These are phyloP conservation scores for Chalciporus pseudorubinellus DNA, from an alignment of 768 basidiomycete species.

Conservation along the genomic window DNA sequence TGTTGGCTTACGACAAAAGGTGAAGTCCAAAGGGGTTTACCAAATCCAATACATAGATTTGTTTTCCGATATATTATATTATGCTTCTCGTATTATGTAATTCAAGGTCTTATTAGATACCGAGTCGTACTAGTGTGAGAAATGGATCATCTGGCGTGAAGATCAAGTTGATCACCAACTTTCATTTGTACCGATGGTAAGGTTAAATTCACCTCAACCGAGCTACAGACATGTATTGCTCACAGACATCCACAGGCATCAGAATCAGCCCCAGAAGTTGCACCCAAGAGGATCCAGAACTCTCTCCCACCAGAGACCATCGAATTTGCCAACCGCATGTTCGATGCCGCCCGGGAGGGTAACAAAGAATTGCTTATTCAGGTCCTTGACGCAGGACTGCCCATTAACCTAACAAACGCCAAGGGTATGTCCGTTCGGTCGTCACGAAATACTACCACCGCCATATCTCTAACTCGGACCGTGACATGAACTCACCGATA, in stretches of 20 bases:
- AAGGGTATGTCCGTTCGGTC: slow-evolving; percentile 45
- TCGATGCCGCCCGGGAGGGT: slow-evolving; percentile 69
- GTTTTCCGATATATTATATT: background rate
- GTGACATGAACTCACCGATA: background rate
- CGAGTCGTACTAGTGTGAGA: no score
- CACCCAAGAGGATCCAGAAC: background rate
- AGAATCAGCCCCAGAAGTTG: background rate
- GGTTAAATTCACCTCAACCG: background rate
- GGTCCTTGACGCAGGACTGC: slow-evolving; percentile 67
- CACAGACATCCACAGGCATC: background rate
- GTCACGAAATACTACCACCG: background rate
- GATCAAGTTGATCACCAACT: background rate
- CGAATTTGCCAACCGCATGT: slow-evolving; percentile 64
- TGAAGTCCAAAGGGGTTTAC: background rate
- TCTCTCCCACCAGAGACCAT: slow-evolving; percentile 38
- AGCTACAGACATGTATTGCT: background rate
- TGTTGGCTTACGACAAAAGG: no score
- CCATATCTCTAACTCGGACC: background rate
- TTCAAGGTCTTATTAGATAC: background rate
- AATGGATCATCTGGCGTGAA: no score
- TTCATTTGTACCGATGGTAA: background rate
- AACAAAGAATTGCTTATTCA: slow-evolving; percentile 49
- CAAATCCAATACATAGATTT: background rate
- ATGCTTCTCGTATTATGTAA: background rate
- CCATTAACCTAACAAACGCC: slow-evolving; percentile 68